Evolutionary conservation across 2,329 filamentous ascomycete genomes (phyloP).

Genomic region (Fusarium pininemorale): DNA sequence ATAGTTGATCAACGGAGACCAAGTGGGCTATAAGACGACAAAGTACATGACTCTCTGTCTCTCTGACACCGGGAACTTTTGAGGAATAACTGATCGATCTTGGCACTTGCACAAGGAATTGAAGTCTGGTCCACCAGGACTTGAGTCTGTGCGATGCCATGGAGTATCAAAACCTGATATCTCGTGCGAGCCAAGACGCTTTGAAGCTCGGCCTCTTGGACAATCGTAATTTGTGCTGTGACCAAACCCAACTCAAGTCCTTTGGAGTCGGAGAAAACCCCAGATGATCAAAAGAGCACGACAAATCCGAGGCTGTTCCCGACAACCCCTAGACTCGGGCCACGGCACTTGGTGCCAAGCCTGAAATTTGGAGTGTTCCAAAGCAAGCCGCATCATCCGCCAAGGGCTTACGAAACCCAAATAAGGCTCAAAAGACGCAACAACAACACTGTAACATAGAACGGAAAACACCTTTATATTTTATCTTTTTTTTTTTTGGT

Average conservation of each 20-base stretch:
- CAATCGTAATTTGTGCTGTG: background rate
- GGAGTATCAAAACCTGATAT: constrained; percentile 3
- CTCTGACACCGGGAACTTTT: constrained; percentile 8
- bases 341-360: constrained; percentile 46
- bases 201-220: background rate
- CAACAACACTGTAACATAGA: background rate
- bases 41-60: constrained; percentile 11
- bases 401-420: constrained; percentile 12
- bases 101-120: constrained; percentile 15
- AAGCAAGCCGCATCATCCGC: constrained; percentile 45
- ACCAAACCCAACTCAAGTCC: constrained; percentile 17
- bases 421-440: constrained; percentile 2
- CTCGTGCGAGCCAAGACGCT: constrained; percentile 17
- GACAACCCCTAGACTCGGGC: constrained; percentile 36
- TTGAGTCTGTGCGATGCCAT: background rate
- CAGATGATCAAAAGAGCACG: background rate
- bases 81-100: constrained; percentile 5
- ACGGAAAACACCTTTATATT: background rate
- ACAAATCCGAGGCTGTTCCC: constrained; percentile 29
- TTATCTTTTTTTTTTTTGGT: background rate
- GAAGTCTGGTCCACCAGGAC: constrained; percentile 1
- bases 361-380: constrained; percentile 27
- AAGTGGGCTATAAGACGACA: constrained; percentile 14
- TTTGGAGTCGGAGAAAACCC: background rate
- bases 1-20: background rate